These are phyloP conservation scores for Penicillium sp. DNA, from an alignment of 2,329 filamentous ascomycete species.

Conservation along the genomic window DNA sequence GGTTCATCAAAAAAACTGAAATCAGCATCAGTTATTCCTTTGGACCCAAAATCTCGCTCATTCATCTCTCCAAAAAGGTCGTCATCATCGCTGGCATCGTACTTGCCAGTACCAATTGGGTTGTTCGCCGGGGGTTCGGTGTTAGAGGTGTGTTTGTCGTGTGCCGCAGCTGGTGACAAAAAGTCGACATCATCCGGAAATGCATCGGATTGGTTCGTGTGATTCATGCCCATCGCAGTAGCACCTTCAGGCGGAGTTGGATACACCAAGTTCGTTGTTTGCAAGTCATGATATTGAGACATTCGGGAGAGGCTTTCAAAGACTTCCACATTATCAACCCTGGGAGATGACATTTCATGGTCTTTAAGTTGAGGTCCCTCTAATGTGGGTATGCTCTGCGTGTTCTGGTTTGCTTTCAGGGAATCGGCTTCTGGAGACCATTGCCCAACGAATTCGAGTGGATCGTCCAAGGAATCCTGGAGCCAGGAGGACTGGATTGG, in stretches of 20 bases:
- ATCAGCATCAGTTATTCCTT: conserved; percentile 60
- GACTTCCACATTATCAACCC: conserved; percentile 27
- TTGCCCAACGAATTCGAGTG: conserved; percentile 43
- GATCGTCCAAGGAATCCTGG: conserved; percentile 30
- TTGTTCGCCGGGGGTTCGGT: conserved; percentile 24
- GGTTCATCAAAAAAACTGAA: conserved; percentile 65
- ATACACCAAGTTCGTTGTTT: conserved; percentile 47
- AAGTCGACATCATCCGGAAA: conserved; percentile 31
- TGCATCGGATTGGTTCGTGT: conserved; percentile 28
- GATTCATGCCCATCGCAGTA: conserved; percentile 30
- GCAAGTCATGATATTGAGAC: conserved; percentile 41
- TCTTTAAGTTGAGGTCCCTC: conserved; percentile 26
- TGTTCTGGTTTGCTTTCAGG: conserved; percentile 20
- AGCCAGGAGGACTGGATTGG: conserved; percentile 17
- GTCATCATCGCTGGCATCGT: conserved; percentile 47
- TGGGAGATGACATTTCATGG: conserved; percentile 24
- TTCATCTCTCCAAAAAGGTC: conserved; percentile 60
- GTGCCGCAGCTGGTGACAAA: conserved; percentile 17
- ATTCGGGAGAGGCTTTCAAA: conserved; percentile 41
- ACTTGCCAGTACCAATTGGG: conserved; percentile 39
- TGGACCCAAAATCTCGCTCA: conserved; percentile 52
- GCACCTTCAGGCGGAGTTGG: conserved; percentile 55
- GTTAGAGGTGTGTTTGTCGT: conserved; percentile 13
- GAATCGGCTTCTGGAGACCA: conserved; percentile 35
- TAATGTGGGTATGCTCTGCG: conserved; percentile 13